These are phyloP conservation scores for Vitis rupestris DNA, from an alignment of 164 flowering plant genomes.

Conservation along the genomic window DNA sequence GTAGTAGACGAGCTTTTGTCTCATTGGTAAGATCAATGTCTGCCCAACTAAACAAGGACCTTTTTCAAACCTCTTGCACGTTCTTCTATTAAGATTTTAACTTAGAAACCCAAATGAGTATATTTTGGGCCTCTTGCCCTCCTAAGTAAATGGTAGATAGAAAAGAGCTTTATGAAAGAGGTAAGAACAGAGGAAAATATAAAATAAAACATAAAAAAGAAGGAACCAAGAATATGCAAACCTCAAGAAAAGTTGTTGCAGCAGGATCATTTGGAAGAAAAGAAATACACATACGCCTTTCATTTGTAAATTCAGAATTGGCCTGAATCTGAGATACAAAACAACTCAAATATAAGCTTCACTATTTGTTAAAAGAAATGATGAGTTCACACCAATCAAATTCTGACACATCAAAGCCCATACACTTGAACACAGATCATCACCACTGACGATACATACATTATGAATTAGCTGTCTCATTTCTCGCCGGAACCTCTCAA, in stretches of 20 bases:
- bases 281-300: slow-evolving; percentile 51
- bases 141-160: background rate
- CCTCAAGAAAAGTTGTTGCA: slow-evolving; percentile 76
- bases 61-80: background rate
- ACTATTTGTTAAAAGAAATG: no score
- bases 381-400: no score
- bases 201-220: background rate
- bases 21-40: no score
- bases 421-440: background rate
- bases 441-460: slow-evolving; percentile 34
- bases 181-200: background rate
- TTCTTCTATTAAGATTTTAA: background rate
- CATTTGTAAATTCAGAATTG: slow-evolving; percentile 61
- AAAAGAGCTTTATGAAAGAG: background rate
- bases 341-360: slow-evolving; percentile 2
- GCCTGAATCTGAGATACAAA: slow-evolving; percentile 61
- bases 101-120: background rate
- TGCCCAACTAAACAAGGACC: no score
- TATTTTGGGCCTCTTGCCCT: background rate
- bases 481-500: slow-evolving; percentile 82
- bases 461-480: slow-evolving; percentile 70
- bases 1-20: no score
- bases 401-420: no score
- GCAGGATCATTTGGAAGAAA: slow-evolving; percentile 80
- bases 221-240: slow-evolving; percentile 22